These are phyloP conservation scores for Diplogelasinospora grovesii DNA, from an alignment of 495 filamentous ascomycete species.

Conservation along the genomic window DNA sequence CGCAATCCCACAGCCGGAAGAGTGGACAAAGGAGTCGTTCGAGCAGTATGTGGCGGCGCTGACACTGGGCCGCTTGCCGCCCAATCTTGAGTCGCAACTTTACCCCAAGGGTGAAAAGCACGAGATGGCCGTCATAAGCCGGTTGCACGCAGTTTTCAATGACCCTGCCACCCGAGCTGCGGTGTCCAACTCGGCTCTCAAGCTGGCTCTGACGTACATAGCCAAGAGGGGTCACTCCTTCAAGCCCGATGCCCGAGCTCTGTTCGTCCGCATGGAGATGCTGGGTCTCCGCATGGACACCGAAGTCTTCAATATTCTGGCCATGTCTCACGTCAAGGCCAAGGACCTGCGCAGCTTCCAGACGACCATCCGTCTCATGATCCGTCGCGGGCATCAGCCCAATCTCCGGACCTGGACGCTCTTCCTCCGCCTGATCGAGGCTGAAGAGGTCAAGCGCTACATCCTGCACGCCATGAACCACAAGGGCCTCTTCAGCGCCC, in stretches of 20 bases:
- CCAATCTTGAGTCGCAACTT: slow-evolving; percentile 14
- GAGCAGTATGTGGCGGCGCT: slow-evolving; percentile 29
- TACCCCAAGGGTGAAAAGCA: slow-evolving; percentile 22
- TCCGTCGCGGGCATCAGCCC: slow-evolving; percentile 17
- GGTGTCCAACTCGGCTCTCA: slow-evolving; percentile 27
- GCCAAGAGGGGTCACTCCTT: slow-evolving; percentile 6
- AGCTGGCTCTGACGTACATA: slow-evolving; percentile 32
- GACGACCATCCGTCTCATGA: slow-evolving; percentile 26
- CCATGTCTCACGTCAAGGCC: slow-evolving; percentile 21
- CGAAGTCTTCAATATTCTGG: slow-evolving; percentile 28
- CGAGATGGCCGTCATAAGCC: slow-evolving; percentile 18
- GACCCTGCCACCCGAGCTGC: slow-evolving; percentile 13
- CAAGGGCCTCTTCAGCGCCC: slow-evolving; percentile 21
- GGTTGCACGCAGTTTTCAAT: slow-evolving; percentile 23
- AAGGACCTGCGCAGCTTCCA: slow-evolving; percentile 28
- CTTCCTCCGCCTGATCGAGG: slow-evolving; percentile 33
- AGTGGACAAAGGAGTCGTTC: slow-evolving; percentile 32
- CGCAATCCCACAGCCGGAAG: slow-evolving; percentile 22
- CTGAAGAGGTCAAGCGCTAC: slow-evolving; percentile 29
- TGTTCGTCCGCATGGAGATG: slow-evolving; percentile 17
- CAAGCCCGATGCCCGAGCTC: slow-evolving; percentile 9
- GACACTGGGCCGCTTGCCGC: slow-evolving; percentile 19
- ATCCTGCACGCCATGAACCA: slow-evolving; percentile 25
- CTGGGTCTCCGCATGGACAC: slow-evolving; percentile 23
- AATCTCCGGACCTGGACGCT: slow-evolving; percentile 33